Evolutionary conservation across 2,329 filamentous ascomycete genomes (phyloP).

Genomic region (Aplosporella prunicola): DNA sequence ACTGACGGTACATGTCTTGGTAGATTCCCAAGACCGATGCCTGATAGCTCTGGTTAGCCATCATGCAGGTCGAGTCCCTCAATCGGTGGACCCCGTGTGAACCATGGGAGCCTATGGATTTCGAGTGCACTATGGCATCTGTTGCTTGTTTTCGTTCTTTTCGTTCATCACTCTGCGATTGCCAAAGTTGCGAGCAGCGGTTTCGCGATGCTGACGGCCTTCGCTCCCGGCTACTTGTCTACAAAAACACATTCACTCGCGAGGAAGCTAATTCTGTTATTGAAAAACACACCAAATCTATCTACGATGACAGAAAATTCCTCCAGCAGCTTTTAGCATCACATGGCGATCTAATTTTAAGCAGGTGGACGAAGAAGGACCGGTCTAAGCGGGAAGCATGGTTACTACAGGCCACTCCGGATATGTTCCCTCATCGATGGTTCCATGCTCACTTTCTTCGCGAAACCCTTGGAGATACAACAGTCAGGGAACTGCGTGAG

Average conservation of each 20-base stretch:
- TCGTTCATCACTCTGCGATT: too few relatives aligned
- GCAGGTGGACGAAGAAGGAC: background rate
- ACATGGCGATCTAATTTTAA: background rate
- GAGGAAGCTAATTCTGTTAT: background rate
- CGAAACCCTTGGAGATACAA: background rate
- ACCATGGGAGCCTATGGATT: too few relatives aligned
- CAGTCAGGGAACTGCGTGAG: background rate
- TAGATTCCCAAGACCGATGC: too few relatives aligned
- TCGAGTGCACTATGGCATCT: too few relatives aligned
- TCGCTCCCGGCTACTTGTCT: background rate
- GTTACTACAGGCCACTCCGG: background rate
- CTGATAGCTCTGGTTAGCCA: too few relatives aligned
- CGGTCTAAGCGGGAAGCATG: background rate
- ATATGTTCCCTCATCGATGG: background rate
- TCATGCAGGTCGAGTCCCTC: too few relatives aligned
- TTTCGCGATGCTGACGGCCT: background rate
- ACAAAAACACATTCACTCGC: background rate
- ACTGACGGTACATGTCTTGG: too few relatives aligned
- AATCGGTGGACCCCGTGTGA: too few relatives aligned
- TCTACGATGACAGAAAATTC: background rate
- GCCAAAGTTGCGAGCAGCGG: background rate
- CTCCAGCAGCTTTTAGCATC: background rate
- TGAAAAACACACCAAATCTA: background rate
- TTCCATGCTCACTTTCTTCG: background rate
- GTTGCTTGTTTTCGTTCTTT: too few relatives aligned